Base-by-base conservation (phyloP, 73 alveolate species). In the Blepharisma stoltei region DNA sequence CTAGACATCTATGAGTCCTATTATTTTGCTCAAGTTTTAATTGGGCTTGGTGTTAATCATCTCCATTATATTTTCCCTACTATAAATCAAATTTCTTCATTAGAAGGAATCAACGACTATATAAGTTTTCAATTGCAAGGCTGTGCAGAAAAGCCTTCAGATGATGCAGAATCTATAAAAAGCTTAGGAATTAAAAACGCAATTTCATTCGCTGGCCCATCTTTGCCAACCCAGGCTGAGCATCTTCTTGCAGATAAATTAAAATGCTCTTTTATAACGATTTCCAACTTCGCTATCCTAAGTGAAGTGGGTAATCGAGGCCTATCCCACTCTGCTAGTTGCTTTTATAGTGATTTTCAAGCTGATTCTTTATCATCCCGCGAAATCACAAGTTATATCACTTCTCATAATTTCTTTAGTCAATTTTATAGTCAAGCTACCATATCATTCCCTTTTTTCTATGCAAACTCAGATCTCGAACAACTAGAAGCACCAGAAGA, bases 41-140 rank as follows among this genome's bases (percentile, higher is more conserved):
- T 14, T 25, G 23, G 73, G 14, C 23, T 60, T 8, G 18, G 73
- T 8, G 73, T 60, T n/a, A n/a, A 14, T 60, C 14, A 60, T 25
- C 49, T 60, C 18, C 73, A 60, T 25, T 60, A 60, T 60, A 25
- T 60, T 20, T 60, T 60, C 45, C 73, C 73, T 18, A 60, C 73
- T 1, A 38, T 14, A 60, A 25, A 20, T 14, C n/a, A 25, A 60
- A 18, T 20, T 9, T n/a, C 49, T 8, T 32, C 41, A 32, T 32
- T 32, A 32, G 41, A 32, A 32, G 73, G 73, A 60, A 25, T 60
- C 18, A 38, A n/a, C 11, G 73, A 60, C 5, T 60, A 18, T 60
- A 9, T 60, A 60, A 25, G 73, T 20, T 60, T 60, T 5, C 73
- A 38, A 14, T 38, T 60, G 14, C 73, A 60, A 8, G 73, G 73